Conservation (phyloP, 169 alveolate genomes). For the Cryptosporidium sp. region DNA sequence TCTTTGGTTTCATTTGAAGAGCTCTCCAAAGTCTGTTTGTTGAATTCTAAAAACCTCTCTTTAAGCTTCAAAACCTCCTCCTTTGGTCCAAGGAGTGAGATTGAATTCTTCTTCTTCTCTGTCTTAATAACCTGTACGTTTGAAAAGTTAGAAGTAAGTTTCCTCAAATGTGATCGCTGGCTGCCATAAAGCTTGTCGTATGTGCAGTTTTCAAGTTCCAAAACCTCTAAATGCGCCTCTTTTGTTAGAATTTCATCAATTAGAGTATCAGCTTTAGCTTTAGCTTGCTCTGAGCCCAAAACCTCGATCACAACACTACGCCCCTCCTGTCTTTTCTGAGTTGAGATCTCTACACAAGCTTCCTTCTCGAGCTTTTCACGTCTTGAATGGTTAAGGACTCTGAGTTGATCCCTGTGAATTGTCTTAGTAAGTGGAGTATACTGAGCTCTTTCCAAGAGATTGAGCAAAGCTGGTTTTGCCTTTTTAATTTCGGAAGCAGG, state of each 20-base stretch:
- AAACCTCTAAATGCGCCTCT: constrained; percentile 43
- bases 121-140: constrained; percentile 52
- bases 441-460: constrained; percentile 58
- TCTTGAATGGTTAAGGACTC: constrained; percentile 56
- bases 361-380: constrained; percentile 47
- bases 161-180: constrained; percentile 51
- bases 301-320: constrained; percentile 50
- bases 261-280: constrained; percentile 28
- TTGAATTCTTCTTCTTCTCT: constrained; percentile 31
- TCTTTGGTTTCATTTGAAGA: constrained; percentile 51
- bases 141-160: constrained; percentile 38
- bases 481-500: constrained; percentile 43
- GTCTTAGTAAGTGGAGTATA: constrained; percentile 33
- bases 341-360: constrained; percentile 57
- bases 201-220: constrained; percentile 32
- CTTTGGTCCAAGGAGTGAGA: constrained; percentile 40
- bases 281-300: constrained; percentile 62
- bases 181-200: constrained; percentile 46
- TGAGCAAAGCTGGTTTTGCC: constrained; percentile 35
- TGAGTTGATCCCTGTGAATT: constrained; percentile 59
- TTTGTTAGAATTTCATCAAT: constrained; percentile 30
- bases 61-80: constrained; percentile 47
- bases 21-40: constrained; percentile 19
- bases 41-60: constrained; percentile 47
- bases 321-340: constrained; percentile 43